These are phyloP conservation scores for Microsporum ferrugineum DNA, from an alignment of 2,329 filamentous ascomycete genomes.

Conservation along the genomic window DNA sequence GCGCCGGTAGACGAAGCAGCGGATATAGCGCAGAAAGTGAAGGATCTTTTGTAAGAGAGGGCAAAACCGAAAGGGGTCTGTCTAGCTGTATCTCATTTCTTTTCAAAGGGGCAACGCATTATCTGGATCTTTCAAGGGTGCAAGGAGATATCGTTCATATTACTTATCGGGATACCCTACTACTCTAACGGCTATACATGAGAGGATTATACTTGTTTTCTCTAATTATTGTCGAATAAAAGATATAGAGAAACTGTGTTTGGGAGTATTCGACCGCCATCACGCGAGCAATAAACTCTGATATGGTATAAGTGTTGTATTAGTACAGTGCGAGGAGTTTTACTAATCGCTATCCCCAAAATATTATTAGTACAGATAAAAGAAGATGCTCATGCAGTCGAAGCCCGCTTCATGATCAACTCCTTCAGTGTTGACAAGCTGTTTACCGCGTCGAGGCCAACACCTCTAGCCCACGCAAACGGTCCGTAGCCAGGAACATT, in stretches of 20 bases:
- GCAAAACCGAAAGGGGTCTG: background rate
- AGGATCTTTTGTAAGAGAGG: background rate
- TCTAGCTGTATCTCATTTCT: background rate
- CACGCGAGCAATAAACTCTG: background rate
- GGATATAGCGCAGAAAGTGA: slow-evolving; percentile 4
- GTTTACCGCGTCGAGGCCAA: slow-evolving; percentile 68
- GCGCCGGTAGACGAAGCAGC: background rate
- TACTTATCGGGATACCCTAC: background rate
- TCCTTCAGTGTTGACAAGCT: slow-evolving; percentile 63
- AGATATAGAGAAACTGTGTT: background rate
- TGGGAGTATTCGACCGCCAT: background rate
- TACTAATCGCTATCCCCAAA: background rate
- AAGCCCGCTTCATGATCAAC: slow-evolving; percentile 64
- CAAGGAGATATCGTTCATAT: background rate
- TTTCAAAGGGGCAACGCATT: background rate
- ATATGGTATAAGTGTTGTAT: background rate
- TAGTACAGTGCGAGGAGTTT: background rate
- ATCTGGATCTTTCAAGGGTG: background rate
- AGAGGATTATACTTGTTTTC: background rate
- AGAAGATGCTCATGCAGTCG: background rate
- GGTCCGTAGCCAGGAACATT: slow-evolving; percentile 62
- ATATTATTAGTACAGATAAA: background rate
- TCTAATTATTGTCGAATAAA: background rate
- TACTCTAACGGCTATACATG: background rate
- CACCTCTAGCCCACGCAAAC: slow-evolving; percentile 64